A percentile compares a stretch with the other conserved stretches of the same genome.
phyloP scores from a whole-genome alignment of 1,284 basidiomycete species.

The Coniferiporia sulphurascens region DNA sequence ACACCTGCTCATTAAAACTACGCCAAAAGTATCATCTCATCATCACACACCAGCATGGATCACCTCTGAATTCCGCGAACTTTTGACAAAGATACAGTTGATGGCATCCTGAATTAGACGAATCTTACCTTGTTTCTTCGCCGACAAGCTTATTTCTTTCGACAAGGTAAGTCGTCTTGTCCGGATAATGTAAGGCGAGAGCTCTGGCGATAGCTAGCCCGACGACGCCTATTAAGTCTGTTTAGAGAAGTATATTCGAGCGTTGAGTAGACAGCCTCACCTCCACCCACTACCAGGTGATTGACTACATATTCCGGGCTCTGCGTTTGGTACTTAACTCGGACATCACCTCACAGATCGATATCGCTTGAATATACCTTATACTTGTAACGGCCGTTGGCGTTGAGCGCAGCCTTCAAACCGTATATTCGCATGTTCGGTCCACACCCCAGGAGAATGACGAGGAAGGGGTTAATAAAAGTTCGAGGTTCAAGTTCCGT shows the following conservation, averaged over 20 bases:
- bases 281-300: conserved; percentile 90
- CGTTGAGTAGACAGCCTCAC: conserved; percentile 33
- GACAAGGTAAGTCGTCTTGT: conserved; percentile 78
- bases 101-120: background rate
- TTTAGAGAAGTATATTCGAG: background rate
- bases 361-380: conserved; percentile 40
- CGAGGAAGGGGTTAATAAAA: background rate
- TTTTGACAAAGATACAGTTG: conserved; percentile 26
- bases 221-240: conserved; percentile 57
- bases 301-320: conserved; percentile 77
- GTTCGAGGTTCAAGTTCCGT: too few species aligned
- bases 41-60: conserved; percentile 76
- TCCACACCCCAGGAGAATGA: background rate
- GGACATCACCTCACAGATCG: conserved; percentile 1
- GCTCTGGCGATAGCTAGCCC: conserved; percentile 85
- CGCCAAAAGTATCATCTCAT: background rate
- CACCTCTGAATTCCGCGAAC: conserved; percentile 94
- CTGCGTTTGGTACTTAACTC: conserved; percentile 29
- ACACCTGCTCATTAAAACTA: background rate
- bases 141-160: conserved; percentile 75
- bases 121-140: conserved; percentile 74
- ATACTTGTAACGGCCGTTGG: conserved; percentile 52
- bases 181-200: conserved; percentile 62
- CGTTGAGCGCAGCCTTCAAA: conserved; percentile 57
- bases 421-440: conserved; percentile 36